Evolutionary conservation across 805 yeast genomes (phyloP).

Genomic region (Metschnikowia drakensbergensis): DNA sequence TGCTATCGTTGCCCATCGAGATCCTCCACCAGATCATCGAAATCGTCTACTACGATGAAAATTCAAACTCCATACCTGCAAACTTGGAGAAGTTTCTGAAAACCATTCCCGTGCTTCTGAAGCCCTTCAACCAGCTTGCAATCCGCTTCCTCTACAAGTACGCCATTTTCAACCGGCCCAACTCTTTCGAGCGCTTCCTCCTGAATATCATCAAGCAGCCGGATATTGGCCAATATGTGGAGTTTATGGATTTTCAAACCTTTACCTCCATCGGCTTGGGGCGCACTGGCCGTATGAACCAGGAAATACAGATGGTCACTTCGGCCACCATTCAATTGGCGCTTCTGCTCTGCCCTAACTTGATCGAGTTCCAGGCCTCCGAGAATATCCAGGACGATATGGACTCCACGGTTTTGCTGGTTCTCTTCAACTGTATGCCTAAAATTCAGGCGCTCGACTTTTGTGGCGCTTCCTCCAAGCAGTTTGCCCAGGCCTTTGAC

Average conservation of each 20-base stretch:
- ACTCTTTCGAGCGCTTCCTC: constrained; percentile 69
- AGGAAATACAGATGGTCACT: constrained; percentile 88
- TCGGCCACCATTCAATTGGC: constrained; percentile 64
- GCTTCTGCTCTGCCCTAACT: constrained; percentile 57
- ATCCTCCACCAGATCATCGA: constrained; percentile 53
- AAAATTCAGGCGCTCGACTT: constrained; percentile 72
- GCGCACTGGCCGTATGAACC: constrained; percentile 83
- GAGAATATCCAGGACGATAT: constrained; percentile 85
- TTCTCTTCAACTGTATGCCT: constrained; percentile 51
- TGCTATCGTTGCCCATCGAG: constrained; percentile 49
- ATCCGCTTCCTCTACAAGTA: constrained; percentile 59
- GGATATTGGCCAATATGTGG: constrained; percentile 57
- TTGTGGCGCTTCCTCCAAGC: constrained; percentile 76
- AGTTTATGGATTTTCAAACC: constrained; percentile 79
- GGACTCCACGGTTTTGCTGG: constrained; percentile 52
- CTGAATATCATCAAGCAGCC: constrained; percentile 45
- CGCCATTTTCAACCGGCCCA: constrained; percentile 75
- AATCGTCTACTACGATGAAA: constrained; percentile 52
- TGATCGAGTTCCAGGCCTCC: constrained; percentile 75
- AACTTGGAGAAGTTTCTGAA: constrained; percentile 50
- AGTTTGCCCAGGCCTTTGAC: constrained; percentile 58
- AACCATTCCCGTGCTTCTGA: constrained; percentile 53
- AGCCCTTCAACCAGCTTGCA: constrained; percentile 54
- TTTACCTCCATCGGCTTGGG: constrained; percentile 89
- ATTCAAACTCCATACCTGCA: constrained; percentile 48